These are phyloP conservation scores for Deinandra increscens DNA, from an alignment of 129 eudicot genomes.

Conservation along the genomic window DNA sequence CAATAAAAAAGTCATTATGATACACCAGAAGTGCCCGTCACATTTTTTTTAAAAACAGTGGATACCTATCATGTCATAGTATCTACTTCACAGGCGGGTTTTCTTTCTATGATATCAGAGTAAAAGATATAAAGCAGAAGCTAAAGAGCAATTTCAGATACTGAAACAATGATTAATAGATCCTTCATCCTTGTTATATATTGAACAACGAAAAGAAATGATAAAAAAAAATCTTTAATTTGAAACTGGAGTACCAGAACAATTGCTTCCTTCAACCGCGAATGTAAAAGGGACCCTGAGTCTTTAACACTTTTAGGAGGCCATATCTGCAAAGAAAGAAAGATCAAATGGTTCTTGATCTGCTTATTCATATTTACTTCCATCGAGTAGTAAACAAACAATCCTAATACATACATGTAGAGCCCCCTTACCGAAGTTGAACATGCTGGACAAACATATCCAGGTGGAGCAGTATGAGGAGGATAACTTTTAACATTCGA, in stretches of 20 bases:
- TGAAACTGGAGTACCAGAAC: slow-evolving; percentile 46
- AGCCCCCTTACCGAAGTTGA: slow-evolving; percentile 76
- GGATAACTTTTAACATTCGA: slow-evolving; percentile 77
- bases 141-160: slow-evolving; percentile 1
- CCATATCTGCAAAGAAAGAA: slow-evolving; percentile 67
- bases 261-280: slow-evolving; percentile 79
- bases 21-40: slow-evolving; percentile 9
- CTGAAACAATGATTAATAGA: neutral
- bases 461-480: slow-evolving; percentile 93
- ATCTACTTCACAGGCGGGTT: neutral
- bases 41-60: neutral
- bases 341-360: slow-evolving; percentile 10
- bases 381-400: neutral
- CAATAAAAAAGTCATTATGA: slow-evolving; percentile 5
- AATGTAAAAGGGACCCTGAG: slow-evolving; percentile 86
- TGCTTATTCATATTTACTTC: neutral
- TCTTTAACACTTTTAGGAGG: slow-evolving; percentile 98
- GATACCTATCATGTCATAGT: neutral
- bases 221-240: slow-evolving; percentile 4
- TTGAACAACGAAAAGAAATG: neutral
- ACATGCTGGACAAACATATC: slow-evolving; percentile 85
- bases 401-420: slow-evolving; percentile 11
- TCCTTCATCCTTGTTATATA: neutral
- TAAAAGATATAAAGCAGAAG: slow-evolving; percentile 7
- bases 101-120: neutral